These are phyloP conservation scores for Volvox reticuliferus DNA, from an alignment of 139 green algal species.

Conservation along the genomic window DNA sequence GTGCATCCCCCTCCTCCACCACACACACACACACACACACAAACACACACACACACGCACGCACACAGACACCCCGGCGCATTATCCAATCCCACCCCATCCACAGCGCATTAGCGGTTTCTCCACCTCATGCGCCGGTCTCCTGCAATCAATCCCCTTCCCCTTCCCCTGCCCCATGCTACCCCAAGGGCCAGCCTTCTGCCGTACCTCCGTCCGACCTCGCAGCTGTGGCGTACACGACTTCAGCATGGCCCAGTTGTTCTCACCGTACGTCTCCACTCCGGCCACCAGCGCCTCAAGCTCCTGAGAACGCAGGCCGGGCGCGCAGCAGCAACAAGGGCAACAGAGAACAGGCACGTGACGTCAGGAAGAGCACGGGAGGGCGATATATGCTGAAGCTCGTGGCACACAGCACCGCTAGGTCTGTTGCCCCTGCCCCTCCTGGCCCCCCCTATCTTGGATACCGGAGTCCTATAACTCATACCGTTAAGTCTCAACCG, in stretches of 20 bases:
- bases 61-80: too few species aligned
- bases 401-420: neutral
- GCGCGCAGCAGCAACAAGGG: neutral
- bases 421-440: neutral
- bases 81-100: too few species aligned
- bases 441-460: neutral
- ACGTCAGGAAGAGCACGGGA: neutral
- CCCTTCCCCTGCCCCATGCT: neutral
- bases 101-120: neutral
- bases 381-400: neutral
- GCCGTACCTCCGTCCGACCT: neutral
- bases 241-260: neutral
- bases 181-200: too few species aligned
- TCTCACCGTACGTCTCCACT: neutral
- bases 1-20: too few species aligned
- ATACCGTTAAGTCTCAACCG: too few species aligned
- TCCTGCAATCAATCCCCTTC: neutral
- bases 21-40: too few species aligned
- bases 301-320: neutral
- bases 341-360: neutral
- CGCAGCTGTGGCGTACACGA: neutral
- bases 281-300: neutral
- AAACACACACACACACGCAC: too few species aligned
- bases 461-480: too few species aligned
- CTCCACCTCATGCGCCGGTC: neutral